Evolutionary conservation across 2,329 filamentous ascomycete species (phyloP), one percentile per base, ranked within the genome.

Genomic region (Fusarium sp.): DNA sequence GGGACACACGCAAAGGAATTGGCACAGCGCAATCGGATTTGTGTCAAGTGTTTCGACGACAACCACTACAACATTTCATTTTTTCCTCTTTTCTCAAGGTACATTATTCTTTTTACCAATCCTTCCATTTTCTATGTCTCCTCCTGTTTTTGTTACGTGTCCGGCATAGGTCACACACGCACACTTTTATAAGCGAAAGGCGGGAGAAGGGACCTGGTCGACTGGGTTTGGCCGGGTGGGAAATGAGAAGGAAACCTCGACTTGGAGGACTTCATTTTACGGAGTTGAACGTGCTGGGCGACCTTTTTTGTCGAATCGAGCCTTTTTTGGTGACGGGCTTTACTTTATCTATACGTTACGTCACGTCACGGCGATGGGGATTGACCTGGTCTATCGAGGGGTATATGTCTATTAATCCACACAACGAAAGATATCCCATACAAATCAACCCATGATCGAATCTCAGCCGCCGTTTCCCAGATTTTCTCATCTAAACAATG

Each of bases 31-130:
- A 69, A 54, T 52, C 38, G 52, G 66, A 61, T 42, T 33, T 68
- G 65, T 71, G 69, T 62, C 64, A 70, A 22, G 63, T 75, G 69
- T 65, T 69, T 77, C 61, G 61, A 70, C 74, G 73, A 66, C 16
- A n/a, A 38, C 63, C 60, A 65, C 64, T 29, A 50, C 57, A 47
- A 50, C 52, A 56, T 66, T 66, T 73, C 45, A 64, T 61, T 59
- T 61, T 50, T 64, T 61, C 42, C 42, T 71, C 47, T 18, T 68
- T 66, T 68, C 70, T 69, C 68, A 63, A 63, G 63, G 62, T 67
- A 72, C 50, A 68, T 65, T 68, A 40, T 59, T 68, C 31, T 60
- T 56, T 36, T 33, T n/a, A 22, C 13, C 27, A 52, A 52, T 52
- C 27, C 31, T 16, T 25, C 47, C 27, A 52, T 62, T 63, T 68